Conservation (phyloP, 495 filamentous ascomycete genomes). For the Chaetomium cochliodes region DNA sequence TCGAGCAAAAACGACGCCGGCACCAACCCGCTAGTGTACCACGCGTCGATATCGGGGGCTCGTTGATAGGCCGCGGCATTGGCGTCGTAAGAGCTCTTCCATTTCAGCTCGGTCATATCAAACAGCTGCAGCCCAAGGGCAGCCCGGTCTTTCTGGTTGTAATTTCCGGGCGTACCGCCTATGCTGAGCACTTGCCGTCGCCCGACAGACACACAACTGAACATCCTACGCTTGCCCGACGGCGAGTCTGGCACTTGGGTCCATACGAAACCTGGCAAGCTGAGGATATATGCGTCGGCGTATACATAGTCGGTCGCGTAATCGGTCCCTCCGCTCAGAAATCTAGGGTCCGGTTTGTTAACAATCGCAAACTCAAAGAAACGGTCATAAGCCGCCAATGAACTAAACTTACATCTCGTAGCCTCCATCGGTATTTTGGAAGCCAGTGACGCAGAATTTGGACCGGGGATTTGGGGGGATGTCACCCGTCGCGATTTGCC, state of each 20-base stretch:
- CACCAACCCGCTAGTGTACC: conserved; percentile 32
- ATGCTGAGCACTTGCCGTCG: conserved; percentile 43
- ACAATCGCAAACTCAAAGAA: not conserved
- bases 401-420: conserved; percentile 31
- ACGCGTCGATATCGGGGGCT: conserved; percentile 32
- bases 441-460: conserved; percentile 33
- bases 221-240: conserved; percentile 27
- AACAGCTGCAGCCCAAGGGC: conserved; percentile 42
- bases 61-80: conserved; percentile 38
- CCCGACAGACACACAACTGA: conserved; percentile 38
- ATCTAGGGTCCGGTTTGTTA: conserved; percentile 27
- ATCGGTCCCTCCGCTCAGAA: conserved; percentile 40
- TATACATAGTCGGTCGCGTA: conserved; percentile 16
- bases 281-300: conserved; percentile 43
- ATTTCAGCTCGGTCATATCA: conserved; percentile 43
- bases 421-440: conserved; percentile 35
- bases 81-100: conserved; percentile 41
- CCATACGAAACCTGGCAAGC: conserved; percentile 49
- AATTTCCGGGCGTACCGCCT: conserved; percentile 32
- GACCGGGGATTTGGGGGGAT: conserved; percentile 26
- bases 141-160: conserved; percentile 36
- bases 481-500: conserved; percentile 35
- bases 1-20: too few relatives aligned
- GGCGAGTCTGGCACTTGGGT: conserved; percentile 29
- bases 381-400: too few relatives aligned